phyloP scores from a whole-genome alignment of 164 flowering plant species.

The Cinnamomum micranthum region DNA sequence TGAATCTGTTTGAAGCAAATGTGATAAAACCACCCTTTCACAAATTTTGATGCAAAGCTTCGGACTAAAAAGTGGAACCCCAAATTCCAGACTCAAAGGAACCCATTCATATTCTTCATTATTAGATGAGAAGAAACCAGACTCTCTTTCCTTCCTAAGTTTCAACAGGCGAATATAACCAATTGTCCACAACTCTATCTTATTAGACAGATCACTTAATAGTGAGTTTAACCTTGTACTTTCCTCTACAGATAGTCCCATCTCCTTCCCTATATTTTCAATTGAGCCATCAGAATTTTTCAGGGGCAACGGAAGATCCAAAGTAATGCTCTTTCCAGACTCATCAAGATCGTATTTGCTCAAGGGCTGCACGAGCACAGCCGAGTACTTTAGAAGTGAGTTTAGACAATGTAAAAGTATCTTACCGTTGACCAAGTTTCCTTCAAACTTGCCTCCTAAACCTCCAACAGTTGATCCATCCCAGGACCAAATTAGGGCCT shows the following conservation, averaged over 20 bases:
- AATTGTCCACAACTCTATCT: slow-evolving; percentile 65
- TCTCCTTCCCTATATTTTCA: slow-evolving; percentile 62
- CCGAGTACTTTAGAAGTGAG: slow-evolving; percentile 83
- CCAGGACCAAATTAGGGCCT: slow-evolving; percentile 98
- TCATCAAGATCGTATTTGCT: slow-evolving; percentile 78
- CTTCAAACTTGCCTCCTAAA: slow-evolving; percentile 90
- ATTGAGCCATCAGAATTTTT: slow-evolving; percentile 81
- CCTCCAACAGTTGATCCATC: slow-evolving; percentile 92
- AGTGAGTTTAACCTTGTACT: slow-evolving; percentile 45
- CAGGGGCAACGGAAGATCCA: slow-evolving; percentile 88
- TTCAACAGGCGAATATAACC: slow-evolving; percentile 87
- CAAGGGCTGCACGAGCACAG: slow-evolving; percentile 90
- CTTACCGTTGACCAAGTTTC: slow-evolving; percentile 82
- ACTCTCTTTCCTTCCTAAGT: slow-evolving; percentile 66
- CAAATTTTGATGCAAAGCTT: slow-evolving; percentile 76
- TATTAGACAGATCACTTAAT: slow-evolving; percentile 47
- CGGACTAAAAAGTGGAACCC: slow-evolving; percentile 93
- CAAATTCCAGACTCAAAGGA: slow-evolving; percentile 86
- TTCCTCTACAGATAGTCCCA: slow-evolving; percentile 57
- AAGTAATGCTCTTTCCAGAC: slow-evolving; percentile 51
- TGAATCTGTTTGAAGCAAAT: slow-evolving; percentile 76
- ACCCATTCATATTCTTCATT: slow-evolving; percentile 88
- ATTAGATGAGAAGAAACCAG: slow-evolving; percentile 47
- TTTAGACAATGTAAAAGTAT: slow-evolving; percentile 88
- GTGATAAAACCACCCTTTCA: slow-evolving; percentile 69